Conservation (phyloP, 2,329 filamentous ascomycete genomes). For the Cercospora nicotianae region DNA sequence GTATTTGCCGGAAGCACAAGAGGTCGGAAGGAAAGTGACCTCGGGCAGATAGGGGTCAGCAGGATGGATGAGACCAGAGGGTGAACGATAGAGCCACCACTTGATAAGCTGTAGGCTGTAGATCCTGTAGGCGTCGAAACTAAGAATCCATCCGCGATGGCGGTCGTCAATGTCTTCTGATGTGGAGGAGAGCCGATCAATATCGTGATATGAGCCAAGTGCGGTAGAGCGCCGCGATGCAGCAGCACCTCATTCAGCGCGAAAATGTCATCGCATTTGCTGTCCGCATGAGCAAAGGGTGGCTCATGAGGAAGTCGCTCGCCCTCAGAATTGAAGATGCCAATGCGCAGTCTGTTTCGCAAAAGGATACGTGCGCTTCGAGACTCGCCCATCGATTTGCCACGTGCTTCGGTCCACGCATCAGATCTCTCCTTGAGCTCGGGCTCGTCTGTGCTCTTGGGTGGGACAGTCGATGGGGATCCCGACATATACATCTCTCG, state of each 20-base stretch:
- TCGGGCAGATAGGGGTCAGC: slow-evolving; percentile 90
- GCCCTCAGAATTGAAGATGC: slow-evolving; percentile 73
- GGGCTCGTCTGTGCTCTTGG: slow-evolving; percentile 28
- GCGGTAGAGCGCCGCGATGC: slow-evolving; percentile 84
- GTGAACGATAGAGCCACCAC: slow-evolving; percentile 90
- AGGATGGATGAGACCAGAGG: slow-evolving; percentile 85
- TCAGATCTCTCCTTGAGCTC: slow-evolving; percentile 22
- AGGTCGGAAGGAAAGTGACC: slow-evolving; percentile 87
- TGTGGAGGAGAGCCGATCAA: slow-evolving; percentile 63
- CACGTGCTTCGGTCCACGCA: slow-evolving; percentile 72
- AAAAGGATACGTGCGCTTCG: slow-evolving; percentile 79
- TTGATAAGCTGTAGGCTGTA: slow-evolving; percentile 92
- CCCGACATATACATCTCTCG: slow-evolving; percentile 88
- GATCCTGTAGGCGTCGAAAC: slow-evolving; percentile 92
- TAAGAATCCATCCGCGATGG: slow-evolving; percentile 91
- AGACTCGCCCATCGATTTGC: slow-evolving; percentile 75
- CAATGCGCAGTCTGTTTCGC: slow-evolving; percentile 82
- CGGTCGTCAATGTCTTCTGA: slow-evolving; percentile 85
- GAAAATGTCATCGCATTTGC: slow-evolving; percentile 51
- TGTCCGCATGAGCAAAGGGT: slow-evolving; percentile 36
- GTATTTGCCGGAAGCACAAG: slow-evolving; percentile 85
- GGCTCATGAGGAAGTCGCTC: slow-evolving; percentile 44
- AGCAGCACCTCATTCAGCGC: slow-evolving; percentile 96
- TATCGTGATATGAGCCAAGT: slow-evolving; percentile 88
- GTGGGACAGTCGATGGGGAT: slow-evolving; percentile 40